phyloP scores from a whole-genome alignment of 164 flowering plant genomes.

The Echeveria elegans region DNA sequence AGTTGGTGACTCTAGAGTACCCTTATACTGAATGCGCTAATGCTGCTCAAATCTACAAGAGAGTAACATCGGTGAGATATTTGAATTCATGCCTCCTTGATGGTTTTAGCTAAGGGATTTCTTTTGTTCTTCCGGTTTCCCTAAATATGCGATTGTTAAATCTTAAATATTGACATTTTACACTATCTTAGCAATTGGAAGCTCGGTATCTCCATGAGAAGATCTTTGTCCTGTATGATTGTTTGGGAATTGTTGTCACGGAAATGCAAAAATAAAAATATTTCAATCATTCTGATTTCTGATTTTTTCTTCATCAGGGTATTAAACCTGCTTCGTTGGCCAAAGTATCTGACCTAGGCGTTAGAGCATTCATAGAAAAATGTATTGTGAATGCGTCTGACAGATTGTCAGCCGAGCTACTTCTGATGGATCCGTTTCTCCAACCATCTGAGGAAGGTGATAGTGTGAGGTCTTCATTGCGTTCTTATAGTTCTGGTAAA shows the following conservation, averaged over 20 bases:
- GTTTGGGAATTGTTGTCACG: not conserved
- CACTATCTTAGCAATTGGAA: not conserved
- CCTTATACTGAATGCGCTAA: conserved; percentile 90
- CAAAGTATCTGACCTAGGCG: conserved; percentile 66
- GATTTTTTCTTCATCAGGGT: conserved; percentile 43
- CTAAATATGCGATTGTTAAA: not conserved
- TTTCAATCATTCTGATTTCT: conserved; percentile 4
- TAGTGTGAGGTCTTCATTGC: conserved; percentile 16
- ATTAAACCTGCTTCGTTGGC: conserved; percentile 84
- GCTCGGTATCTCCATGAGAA: too few species aligned
- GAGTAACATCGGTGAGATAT: conserved; percentile 76
- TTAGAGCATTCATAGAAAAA: conserved; percentile 75
- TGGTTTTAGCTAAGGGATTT: not conserved
- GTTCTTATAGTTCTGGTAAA: conserved; percentile 17
- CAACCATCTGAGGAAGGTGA: conserved; percentile 42
- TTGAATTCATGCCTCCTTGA: not conserved
- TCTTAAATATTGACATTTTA: not conserved
- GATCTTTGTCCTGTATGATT: not conserved
- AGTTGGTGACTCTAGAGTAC: conserved; percentile 88
- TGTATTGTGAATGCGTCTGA: conserved; percentile 70
- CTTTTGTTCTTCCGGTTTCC: not conserved
- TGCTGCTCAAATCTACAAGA: conserved; percentile 95
- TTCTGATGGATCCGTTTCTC: conserved; percentile 77
- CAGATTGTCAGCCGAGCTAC: conserved; percentile 70
- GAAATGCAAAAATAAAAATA: not conserved